phyloP scores from a whole-genome alignment of 257 asterid species.

The Solanum gracilifrons region DNA sequence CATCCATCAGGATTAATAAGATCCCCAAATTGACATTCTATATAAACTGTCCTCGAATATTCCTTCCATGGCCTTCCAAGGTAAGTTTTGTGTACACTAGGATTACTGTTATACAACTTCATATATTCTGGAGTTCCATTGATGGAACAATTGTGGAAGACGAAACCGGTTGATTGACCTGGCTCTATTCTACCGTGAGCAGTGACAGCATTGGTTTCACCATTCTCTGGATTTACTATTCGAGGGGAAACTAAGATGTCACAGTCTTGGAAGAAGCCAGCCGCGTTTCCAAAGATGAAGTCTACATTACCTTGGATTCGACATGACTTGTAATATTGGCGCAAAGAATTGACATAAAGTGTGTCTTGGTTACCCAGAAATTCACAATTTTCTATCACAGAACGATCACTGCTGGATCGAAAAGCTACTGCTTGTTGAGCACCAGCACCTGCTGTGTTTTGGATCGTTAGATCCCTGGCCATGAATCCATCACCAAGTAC shows the following conservation, averaged over 20 bases:
- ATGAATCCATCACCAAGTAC: conserved; percentile 45
- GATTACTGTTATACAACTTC: conserved; percentile 29
- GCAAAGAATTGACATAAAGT: conserved; percentile 30
- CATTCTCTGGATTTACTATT: conserved; percentile 27
- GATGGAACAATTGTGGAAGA: conserved; percentile 30
- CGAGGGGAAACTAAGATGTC: conserved; percentile 28
- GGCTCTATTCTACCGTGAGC: conserved; percentile 46
- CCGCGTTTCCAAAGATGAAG: conserved; percentile 44
- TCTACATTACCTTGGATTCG: conserved; percentile 44
- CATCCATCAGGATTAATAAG: conserved; percentile 31
- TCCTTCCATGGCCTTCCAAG: conserved; percentile 57
- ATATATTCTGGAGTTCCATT: conserved; percentile 37
- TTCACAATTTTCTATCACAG: conserved; percentile 34
- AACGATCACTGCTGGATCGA: conserved; percentile 33
- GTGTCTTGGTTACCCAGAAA: conserved; percentile 49
- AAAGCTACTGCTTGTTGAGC: conserved; percentile 55
- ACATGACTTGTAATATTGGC: conserved; percentile 47
- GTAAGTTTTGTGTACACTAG: conserved; percentile 19
- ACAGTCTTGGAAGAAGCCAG: conserved; percentile 36
- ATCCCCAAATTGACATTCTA: conserved; percentile 22
- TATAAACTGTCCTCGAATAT: conserved; percentile 33
- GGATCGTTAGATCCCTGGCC: conserved; percentile 33
- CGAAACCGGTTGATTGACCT: conserved; percentile 37
- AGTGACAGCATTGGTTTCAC: conserved; percentile 37
- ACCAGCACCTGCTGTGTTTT: conserved; percentile 43